These are phyloP conservation scores for Scheffersomyces cryptocercus DNA, from an alignment of 1,139 yeast species.

Conservation along the genomic window DNA sequence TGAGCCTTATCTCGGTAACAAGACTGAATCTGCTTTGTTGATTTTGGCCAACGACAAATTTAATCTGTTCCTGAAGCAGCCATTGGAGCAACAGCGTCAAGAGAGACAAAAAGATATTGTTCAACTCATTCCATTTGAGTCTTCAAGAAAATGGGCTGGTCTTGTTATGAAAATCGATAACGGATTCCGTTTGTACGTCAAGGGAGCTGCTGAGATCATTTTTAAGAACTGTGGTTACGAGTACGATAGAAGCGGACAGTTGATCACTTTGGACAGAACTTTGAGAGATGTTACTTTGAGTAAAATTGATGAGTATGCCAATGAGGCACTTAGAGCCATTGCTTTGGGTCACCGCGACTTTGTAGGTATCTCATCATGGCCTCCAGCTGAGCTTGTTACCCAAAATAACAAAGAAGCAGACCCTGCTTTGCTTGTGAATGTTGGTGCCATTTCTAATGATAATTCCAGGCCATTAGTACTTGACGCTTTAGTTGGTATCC, in stretches of 20 bases:
- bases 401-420: constrained; percentile 43
- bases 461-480: constrained; percentile 37
- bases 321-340: constrained; percentile 79
- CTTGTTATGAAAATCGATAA: constrained; percentile 55
- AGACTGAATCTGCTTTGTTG: constrained; percentile 89
- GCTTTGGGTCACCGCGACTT: constrained; percentile 81
- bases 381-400: constrained; percentile 51
- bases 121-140: constrained; percentile 87
- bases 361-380: constrained; percentile 54
- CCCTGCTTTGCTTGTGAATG: constrained; percentile 44
- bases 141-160: constrained; percentile 92
- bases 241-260: constrained; percentile 29
- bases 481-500: constrained; percentile 85
- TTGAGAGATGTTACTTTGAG: constrained; percentile 36
- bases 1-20: constrained; percentile 82
- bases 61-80: constrained; percentile 37
- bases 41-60: constrained; percentile 64
- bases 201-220: constrained; percentile 94
- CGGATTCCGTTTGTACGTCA: constrained; percentile 66
- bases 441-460: constrained; percentile 27
- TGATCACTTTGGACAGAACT: constrained; percentile 26
- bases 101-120: constrained; percentile 44
- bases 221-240: constrained; percentile 57
- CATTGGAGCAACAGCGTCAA: constrained; percentile 42
- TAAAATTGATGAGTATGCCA: constrained; percentile 67